Conservation (phyloP, 805 yeast species). For the Candida michaelii region DNA sequence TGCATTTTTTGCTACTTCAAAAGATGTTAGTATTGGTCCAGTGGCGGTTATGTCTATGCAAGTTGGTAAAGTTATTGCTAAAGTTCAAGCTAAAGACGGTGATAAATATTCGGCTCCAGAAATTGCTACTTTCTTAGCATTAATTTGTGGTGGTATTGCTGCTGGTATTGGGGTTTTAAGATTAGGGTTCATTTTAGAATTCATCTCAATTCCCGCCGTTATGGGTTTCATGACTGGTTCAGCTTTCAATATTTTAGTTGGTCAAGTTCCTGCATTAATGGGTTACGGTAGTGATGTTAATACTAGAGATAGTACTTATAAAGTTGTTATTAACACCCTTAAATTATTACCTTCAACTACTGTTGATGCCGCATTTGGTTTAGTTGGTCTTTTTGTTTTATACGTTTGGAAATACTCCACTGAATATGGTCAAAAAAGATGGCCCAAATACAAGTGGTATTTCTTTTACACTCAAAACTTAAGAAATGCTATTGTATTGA, state of each 20-base stretch:
- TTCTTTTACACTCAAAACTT: constrained; percentile 74
- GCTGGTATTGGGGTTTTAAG: constrained; percentile 79
- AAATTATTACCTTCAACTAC: constrained; percentile 68
- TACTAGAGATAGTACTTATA: constrained; percentile 70
- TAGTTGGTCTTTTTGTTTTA: constrained; percentile 69
- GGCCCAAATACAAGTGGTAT: constrained; percentile 53
- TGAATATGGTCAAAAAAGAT: constrained; percentile 59
- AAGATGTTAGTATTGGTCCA: constrained; percentile 95
- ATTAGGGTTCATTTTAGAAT: constrained; percentile 84
- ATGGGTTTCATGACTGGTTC: constrained; percentile 96
- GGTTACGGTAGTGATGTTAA: constrained; percentile 68
- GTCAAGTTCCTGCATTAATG: constrained; percentile 86
- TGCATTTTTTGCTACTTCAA: constrained; percentile 90
- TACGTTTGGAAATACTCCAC: constrained; percentile 69
- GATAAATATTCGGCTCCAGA: constrained; percentile 57
- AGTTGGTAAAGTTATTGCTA: constrained; percentile 72
- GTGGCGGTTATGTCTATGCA: constrained; percentile 94
- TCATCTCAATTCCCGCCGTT: constrained; percentile 88
- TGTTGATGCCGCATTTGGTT: constrained; percentile 87
- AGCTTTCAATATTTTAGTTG: constrained; percentile 75
- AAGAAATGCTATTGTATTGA: constrained; percentile 78
- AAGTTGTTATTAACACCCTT: constrained; percentile 67
- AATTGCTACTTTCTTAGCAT: constrained; percentile 77
- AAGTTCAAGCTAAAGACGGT: constrained; percentile 48
- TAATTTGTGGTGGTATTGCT: constrained; percentile 84